A percentile compares a stretch with the other conserved stretches of the same genome.
phyloP scores from a whole-genome alignment of 2,329 filamentous ascomycete species.

The Moelleriella libera region DNA sequence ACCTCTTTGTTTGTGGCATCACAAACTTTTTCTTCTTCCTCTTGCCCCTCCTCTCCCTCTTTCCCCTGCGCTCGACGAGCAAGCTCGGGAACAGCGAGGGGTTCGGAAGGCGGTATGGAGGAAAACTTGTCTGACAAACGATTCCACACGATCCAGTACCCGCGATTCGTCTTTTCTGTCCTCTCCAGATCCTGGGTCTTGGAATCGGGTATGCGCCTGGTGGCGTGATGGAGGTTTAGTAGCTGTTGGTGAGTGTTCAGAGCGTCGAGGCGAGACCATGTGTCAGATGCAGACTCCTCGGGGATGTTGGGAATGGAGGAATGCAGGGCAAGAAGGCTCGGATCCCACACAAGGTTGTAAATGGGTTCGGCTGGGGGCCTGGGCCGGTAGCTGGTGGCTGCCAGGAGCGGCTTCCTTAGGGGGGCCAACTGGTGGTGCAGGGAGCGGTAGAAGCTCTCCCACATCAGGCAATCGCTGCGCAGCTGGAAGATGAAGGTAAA shows the following conservation, averaged over 20 bases:
- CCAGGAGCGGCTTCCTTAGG: slow-evolving; percentile 39
- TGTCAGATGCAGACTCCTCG: not conserved
- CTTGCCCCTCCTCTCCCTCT: too few relatives aligned
- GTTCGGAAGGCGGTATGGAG: slow-evolving; percentile 5
- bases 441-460: slow-evolving; percentile 41
- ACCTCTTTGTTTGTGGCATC: slow-evolving; percentile 36
- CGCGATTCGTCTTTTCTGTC: slow-evolving; percentile 50
- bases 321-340: not conserved
- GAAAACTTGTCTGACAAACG: slow-evolving; percentile 29
- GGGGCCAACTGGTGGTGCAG: slow-evolving; percentile 47
- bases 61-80: too few relatives aligned
- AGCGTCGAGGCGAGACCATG: slow-evolving; percentile 48
- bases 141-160: slow-evolving; percentile 59
- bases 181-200: slow-evolving; percentile 33
- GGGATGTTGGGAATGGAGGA: not conserved
- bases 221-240: slow-evolving; percentile 37
- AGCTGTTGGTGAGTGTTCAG: slow-evolving; percentile 52
- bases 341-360: slow-evolving; percentile 26
- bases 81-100: not conserved
- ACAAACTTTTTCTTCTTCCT: not conserved
- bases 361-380: slow-evolving; percentile 25
- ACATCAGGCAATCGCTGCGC: slow-evolving; percentile 42
- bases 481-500: slow-evolving; percentile 58
- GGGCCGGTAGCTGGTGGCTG: slow-evolving; percentile 42
- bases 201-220: slow-evolving; percentile 20